Percentiles rank a stretch among this genome's conserved stretches.
These are phyloP conservation scores for Graphiopsis chlorocephala DNA, from an alignment of 2,329 filamentous ascomycete genomes.

Conservation along the genomic window DNA sequence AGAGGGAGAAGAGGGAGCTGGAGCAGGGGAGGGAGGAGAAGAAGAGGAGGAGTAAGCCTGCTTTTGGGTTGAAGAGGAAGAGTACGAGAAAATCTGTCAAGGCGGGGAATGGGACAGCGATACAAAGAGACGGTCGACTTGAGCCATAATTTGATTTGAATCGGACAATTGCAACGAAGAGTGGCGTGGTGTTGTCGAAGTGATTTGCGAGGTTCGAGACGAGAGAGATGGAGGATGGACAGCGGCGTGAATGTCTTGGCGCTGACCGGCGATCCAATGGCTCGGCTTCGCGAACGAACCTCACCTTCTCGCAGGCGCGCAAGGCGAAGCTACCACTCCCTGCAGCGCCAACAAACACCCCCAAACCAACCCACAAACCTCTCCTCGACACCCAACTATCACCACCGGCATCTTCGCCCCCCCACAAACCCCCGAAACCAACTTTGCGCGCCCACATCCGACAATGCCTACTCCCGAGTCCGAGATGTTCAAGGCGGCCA, in stretches of 20 bases:
- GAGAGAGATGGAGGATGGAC: background rate
- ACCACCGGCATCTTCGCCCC: background rate
- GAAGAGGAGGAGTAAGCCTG: conserved; percentile 23
- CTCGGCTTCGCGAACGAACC: background rate
- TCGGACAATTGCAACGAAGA: background rate
- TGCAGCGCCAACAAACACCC: background rate
- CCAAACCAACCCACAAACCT: background rate
- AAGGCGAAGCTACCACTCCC: background rate
- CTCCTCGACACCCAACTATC: background rate
- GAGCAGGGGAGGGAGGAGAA: conserved; percentile 20
- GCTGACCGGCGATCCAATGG: conserved; percentile 1
- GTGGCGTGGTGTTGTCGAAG: background rate
- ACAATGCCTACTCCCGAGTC: conserved; percentile 81
- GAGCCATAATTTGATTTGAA: background rate
- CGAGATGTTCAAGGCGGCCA: conserved; percentile 75
- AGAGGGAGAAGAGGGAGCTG: conserved; percentile 25
- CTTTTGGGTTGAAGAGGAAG: conserved; percentile 26
- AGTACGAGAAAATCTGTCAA: conserved; percentile 19
- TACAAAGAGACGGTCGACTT: background rate
- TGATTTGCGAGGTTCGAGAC: background rate
- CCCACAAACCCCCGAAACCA: background rate
- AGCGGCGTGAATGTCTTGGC: conserved; percentile 1
- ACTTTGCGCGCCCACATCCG: background rate
- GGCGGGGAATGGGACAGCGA: background rate
- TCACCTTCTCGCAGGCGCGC: conserved; percentile 1